These are phyloP conservation scores for Syzygium aqueum DNA, from an alignment of 345 rosid species.

Conservation along the genomic window DNA sequence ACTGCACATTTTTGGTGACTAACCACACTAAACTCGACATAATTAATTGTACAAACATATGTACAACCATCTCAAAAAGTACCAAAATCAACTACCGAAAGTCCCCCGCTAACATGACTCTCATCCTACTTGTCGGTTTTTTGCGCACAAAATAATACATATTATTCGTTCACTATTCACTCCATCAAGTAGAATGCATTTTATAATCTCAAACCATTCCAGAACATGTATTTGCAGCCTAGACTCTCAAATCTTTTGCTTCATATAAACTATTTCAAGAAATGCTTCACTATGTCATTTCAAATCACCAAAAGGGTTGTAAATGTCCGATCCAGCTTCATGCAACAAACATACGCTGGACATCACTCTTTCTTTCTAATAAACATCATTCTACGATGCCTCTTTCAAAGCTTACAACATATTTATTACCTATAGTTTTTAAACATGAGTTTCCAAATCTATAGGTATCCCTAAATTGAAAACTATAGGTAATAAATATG, in stretches of 20 bases:
- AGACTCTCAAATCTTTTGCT: neutral
- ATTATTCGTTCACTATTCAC: neutral
- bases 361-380: neutral
- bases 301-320: neutral
- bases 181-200: neutral
- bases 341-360: neutral
- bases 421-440: neutral
- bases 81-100: neutral
- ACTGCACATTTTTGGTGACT: neutral
- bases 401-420: neutral
- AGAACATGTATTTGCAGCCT: neutral
- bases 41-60: neutral
- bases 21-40: neutral
- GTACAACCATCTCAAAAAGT: neutral
- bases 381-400: neutral
- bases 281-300: neutral
- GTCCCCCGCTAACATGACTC: neutral
- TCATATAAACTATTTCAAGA: neutral
- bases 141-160: neutral
- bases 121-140: neutral
- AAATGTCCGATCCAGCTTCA: neutral
- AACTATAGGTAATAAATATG: no score
- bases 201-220: neutral
- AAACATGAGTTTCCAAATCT: neutral
- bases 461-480: no score